These are phyloP conservation scores for Nakataea oryzae DNA, from an alignment of 2,329 filamentous ascomycete genomes.

Conservation along the genomic window DNA sequence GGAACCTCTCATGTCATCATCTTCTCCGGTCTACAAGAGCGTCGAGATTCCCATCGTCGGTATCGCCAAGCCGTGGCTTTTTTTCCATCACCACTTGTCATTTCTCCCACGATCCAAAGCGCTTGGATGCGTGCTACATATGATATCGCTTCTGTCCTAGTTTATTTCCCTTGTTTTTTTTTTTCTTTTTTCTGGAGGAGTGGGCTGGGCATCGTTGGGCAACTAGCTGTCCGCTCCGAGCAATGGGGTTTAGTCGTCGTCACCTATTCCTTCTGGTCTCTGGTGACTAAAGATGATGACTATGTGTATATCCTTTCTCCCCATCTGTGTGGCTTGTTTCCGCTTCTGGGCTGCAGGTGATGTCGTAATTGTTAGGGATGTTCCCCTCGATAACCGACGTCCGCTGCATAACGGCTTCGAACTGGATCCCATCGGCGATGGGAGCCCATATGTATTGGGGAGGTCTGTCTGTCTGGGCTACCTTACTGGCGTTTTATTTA, in stretches of 20 bases:
- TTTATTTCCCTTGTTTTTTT: not conserved
- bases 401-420: not conserved
- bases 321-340: not conserved
- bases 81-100: not conserved
- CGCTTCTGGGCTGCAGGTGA: not conserved
- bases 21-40: not conserved
- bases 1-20: not conserved
- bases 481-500: not conserved
- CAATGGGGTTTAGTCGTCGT: not conserved
- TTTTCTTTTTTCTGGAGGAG: not conserved
- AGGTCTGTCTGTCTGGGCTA: not conserved
- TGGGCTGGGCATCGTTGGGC: not conserved
- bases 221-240: not conserved
- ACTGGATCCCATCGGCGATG: not conserved
- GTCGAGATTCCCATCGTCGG: not conserved
- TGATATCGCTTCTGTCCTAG: not conserved
- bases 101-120: constrained; percentile 2
- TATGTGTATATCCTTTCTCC: not conserved
- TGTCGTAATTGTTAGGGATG: not conserved
- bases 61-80: constrained; percentile 1
- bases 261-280: not conserved
- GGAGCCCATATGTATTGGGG: not conserved
- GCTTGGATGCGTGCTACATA: constrained; percentile 1
- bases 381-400: not conserved
- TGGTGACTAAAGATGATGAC: not conserved